Conservation (phyloP, 2,329 filamentous ascomycete species). For the Pestalotiopsis sp. region DNA sequence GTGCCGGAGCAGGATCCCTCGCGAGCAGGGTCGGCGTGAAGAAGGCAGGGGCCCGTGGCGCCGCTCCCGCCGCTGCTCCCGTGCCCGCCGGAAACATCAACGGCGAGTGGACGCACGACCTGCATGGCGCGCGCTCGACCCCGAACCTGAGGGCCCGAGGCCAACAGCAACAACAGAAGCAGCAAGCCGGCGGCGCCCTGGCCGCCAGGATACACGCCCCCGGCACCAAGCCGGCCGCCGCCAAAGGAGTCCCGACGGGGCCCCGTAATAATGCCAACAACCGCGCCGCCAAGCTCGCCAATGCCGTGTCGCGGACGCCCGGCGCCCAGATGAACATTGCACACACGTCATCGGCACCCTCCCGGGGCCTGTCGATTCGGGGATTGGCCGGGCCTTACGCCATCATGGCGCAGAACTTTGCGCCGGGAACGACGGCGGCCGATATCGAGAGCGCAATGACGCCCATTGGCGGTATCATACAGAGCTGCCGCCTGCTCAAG, state of each 20-base stretch:
- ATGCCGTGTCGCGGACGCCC: constrained; percentile 39
- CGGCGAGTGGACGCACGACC: constrained; percentile 72
- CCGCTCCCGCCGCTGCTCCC: constrained; percentile 26
- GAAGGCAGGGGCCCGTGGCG: constrained; percentile 58
- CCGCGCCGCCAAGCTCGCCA: constrained; percentile 44
- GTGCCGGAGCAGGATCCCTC: constrained; percentile 55
- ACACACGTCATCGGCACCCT: constrained; percentile 34
- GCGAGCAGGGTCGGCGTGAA: constrained; percentile 74
- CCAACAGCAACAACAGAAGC: constrained; percentile 29
- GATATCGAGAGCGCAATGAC: constrained; percentile 83
- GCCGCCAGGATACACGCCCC: constrained; percentile 49
- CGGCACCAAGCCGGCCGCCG: constrained; percentile 32
- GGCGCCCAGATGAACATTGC: constrained; percentile 27
- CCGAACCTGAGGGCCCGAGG: constrained; percentile 43
- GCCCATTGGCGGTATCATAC: constrained; percentile 70
- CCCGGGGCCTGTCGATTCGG: constrained; percentile 66
- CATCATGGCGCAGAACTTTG: constrained; percentile 81
- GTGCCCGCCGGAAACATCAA: constrained; percentile 59
- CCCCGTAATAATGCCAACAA: constrained; percentile 29
- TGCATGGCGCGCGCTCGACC: constrained; percentile 54
- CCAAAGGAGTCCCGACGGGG: constrained; percentile 11
- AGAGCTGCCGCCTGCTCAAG: constrained; percentile 69
- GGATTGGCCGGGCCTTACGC: constrained; percentile 74
- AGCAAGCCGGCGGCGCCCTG: constrained; percentile 39
- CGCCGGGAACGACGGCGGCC: constrained; percentile 76